Base-by-base conservation (phyloP, 2,329 filamentous ascomycete genomes). In the Trichoderma cornu-damae region DNA sequence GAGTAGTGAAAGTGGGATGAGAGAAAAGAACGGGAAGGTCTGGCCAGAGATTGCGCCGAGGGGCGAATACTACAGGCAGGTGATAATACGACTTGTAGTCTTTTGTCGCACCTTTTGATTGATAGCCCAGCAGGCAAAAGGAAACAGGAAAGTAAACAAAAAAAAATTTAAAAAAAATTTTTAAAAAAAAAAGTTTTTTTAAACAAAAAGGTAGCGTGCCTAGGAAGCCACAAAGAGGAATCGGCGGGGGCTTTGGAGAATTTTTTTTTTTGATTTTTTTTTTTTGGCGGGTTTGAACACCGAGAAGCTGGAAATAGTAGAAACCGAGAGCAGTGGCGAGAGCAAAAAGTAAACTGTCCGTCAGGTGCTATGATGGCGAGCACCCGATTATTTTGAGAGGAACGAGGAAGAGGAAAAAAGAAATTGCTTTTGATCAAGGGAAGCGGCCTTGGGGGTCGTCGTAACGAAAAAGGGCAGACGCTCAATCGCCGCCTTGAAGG, bases 401-500 rank as follows among this genome's bases (percentile, higher is more conserved):
- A 49, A 32, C 30, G 18, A 57, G 20, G 35, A 28, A 42, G 44
- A n/a, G 18, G 8, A 32, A 46, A 24, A 22, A 46, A 28, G 44
- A 28, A 32, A 28, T 38, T 32, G 43, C 16, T 40, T 46, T 34
- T 49, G 56, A 54, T 49, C 51, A 57, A 47, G 49, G 49, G 35
- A 58, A 48, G 44, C 26, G 49, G 34, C 28, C n/a, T 54, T 58
- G 37, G 54, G n/a, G 30, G 24, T 46, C 14, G 28, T 34, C 30
- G 49, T 54, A 40, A 30, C 28, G 40, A 52, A n/a, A n/a, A n/a
- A 54, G 49, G 50, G 56, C 40, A 54, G 56, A 54, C 32, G 51
- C 38, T 53, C 37, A 48, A 47, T 30, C 42, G 57, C 43, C 57
- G 43, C 53, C 51, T 28, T 47, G 59, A 60, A 62, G 63, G 59